Conservation (phyloP, 1,139 yeast species). For the Eremothecium sinecaudum region DNA sequence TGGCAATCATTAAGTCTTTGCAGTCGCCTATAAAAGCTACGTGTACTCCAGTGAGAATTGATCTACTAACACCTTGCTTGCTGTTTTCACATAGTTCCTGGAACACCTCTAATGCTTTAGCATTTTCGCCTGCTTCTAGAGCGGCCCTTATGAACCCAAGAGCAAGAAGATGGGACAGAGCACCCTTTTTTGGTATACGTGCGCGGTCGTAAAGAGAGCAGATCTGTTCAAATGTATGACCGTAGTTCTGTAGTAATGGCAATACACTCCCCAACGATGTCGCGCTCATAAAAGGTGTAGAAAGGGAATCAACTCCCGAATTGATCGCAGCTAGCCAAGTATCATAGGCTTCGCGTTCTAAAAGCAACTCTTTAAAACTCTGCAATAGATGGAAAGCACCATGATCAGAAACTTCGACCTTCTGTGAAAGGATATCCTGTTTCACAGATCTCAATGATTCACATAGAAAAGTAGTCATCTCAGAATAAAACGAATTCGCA, state of each 20-base stretch:
- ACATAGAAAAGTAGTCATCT: slow-evolving; percentile 39
- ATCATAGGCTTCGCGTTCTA: slow-evolving; percentile 44
- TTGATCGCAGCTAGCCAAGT: slow-evolving; percentile 42
- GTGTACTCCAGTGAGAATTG: slow-evolving; percentile 57
- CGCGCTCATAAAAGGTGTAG: slow-evolving; percentile 37
- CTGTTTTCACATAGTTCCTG: slow-evolving; percentile 36
- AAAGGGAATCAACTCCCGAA: slow-evolving; percentile 25
- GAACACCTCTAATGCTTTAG: slow-evolving; percentile 44
- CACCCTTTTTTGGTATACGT: slow-evolving; percentile 24
- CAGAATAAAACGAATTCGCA: slow-evolving; percentile 42
- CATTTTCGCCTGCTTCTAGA: slow-evolving; percentile 40
- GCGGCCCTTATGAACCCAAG: slow-evolving; percentile 58
- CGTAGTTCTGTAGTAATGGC: slow-evolving; percentile 56
- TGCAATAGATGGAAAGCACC: slow-evolving; percentile 51
- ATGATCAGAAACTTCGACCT: slow-evolving; percentile 38
- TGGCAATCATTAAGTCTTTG: slow-evolving; percentile 63
- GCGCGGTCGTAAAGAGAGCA: slow-evolving; percentile 39
- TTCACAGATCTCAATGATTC: slow-evolving; percentile 41
- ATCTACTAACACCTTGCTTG: slow-evolving; percentile 29
- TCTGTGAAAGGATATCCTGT: slow-evolving; percentile 36
- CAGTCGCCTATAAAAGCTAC: slow-evolving; percentile 75
- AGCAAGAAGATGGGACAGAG: slow-evolving; percentile 42
- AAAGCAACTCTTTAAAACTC: slow-evolving; percentile 46
- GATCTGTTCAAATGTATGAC: slow-evolving; percentile 55
- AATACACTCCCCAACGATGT: slow-evolving; percentile 62